Evolutionary conservation across 257 asterid genomes (phyloP).

Genomic region (Anisodus tanguticus): DNA sequence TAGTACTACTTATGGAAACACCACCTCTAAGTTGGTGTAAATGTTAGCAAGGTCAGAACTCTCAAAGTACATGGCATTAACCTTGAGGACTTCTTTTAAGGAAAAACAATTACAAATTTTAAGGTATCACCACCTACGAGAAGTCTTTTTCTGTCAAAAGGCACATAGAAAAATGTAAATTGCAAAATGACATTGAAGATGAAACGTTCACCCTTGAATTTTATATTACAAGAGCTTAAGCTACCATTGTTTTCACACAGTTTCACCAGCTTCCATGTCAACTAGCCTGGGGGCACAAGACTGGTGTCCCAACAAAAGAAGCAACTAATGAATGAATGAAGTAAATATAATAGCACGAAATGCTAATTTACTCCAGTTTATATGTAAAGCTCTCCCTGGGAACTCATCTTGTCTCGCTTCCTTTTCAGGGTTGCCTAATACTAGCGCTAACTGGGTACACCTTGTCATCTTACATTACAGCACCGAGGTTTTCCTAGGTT

Average conservation of each 20-base stretch:
- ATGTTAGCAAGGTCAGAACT: neutral
- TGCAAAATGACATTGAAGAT: neutral
- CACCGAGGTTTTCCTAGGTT: slow-evolving; percentile 65
- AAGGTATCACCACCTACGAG: neutral
- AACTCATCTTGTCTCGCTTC: slow-evolving; percentile 11
- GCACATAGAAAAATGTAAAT: neutral
- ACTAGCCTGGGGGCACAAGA: neutral
- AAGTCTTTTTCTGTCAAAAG: neutral
- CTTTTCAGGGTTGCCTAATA: neutral
- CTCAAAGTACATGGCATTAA: neutral
- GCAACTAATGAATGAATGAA: slow-evolving; percentile 25
- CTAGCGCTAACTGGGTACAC: neutral
- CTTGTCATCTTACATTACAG: slow-evolving; percentile 83
- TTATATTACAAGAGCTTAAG: slow-evolving; percentile 3
- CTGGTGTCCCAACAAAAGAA: neutral
- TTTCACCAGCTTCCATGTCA: slow-evolving; percentile 5
- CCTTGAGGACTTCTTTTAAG: neutral
- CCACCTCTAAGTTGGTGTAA: neutral
- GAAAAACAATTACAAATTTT: neutral
- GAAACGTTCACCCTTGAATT: neutral
- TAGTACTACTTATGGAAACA: neutral
- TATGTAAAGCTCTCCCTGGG: slow-evolving; percentile 30
- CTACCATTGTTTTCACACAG: slow-evolving; percentile 11
- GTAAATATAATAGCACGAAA: neutral
- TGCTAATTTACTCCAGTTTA: slow-evolving; percentile 13